A percentile compares a stretch with the other conserved stretches of the same genome.
These are phyloP conservation scores for Sordariomycetes sp. DNA, from an alignment of 2,329 filamentous ascomycete species.

Conservation along the genomic window DNA sequence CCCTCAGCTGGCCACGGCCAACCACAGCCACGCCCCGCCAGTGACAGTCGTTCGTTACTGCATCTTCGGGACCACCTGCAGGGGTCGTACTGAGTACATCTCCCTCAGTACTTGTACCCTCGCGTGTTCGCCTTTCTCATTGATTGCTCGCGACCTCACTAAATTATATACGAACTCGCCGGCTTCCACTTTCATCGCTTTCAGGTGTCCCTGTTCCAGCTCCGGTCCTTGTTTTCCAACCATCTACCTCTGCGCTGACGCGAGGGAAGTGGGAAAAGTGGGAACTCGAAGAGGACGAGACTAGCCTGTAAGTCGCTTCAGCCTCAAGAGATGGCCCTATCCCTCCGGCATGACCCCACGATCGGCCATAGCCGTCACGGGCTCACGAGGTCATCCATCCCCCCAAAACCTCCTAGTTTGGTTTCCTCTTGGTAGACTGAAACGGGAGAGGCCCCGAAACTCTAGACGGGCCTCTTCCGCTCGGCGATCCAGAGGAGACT, in stretches of 20 bases:
- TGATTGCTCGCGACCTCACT: neutral
- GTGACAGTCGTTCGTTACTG: neutral
- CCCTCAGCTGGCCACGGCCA: neutral
- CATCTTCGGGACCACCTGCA: neutral
- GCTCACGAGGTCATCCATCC: neutral
- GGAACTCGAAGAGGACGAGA: neutral
- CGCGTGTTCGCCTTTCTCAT: neutral
- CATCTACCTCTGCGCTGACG: neutral
- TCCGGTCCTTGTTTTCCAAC: neutral
- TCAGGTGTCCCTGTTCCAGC: neutral
- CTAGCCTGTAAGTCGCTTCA: neutral
- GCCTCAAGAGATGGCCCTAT: neutral
- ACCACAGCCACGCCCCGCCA: neutral
- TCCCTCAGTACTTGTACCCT: conserved; percentile 1
- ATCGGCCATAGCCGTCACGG: neutral
- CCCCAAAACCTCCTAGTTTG: neutral
- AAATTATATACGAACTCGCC: neutral
- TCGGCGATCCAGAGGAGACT: neutral
- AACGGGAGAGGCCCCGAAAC: neutral
- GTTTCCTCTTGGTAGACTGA: neutral
- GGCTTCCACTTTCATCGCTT: neutral
- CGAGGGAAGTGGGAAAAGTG: neutral
- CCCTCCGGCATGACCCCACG: neutral
- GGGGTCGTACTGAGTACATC: conserved; percentile 3
- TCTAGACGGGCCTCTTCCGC: neutral